Percentiles rank a stretch among this genome's conserved stretches.
Evolutionary conservation across 257 asterid species (phyloP).

Genomic region (Salvia hispanica): DNA sequence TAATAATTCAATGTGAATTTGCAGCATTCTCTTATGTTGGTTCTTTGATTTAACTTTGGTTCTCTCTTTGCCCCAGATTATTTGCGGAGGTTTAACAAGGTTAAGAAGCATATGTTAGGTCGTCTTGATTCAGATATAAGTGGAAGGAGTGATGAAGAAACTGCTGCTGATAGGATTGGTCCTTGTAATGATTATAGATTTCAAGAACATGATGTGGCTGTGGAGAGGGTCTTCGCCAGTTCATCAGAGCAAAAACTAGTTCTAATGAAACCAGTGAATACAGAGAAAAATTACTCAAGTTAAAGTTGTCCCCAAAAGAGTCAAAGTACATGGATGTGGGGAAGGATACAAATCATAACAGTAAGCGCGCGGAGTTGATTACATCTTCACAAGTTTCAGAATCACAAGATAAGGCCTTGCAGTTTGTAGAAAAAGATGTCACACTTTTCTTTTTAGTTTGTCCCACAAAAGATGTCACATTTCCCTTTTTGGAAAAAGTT

Average conservation of each 20-base stretch:
- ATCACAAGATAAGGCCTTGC: constrained; percentile 53
- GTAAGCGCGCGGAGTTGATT: constrained; percentile 30
- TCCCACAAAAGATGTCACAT: too few species aligned
- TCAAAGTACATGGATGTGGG: constrained; percentile 28
- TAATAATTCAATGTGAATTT: constrained; percentile 12
- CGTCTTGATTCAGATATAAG: constrained; percentile 38
- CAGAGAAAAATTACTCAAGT: constrained; percentile 31
- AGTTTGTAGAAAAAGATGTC: constrained; percentile 66
- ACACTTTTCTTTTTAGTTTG: too few species aligned
- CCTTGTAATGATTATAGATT: constrained; percentile 21
- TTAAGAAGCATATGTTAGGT: constrained; percentile 11
- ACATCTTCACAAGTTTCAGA: constrained; percentile 56
- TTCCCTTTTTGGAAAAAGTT: too few species aligned
- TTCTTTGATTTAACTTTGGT: constrained; percentile 18
- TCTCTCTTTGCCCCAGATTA: constrained; percentile 39
- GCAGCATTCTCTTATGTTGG: constrained; percentile 12
- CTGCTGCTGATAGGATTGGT: constrained; percentile 27
- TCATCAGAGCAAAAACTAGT: constrained; percentile 33
- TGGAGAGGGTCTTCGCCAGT: constrained; percentile 30
- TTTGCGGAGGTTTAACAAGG: constrained; percentile 40
- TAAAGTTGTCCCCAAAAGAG: constrained; percentile 29
- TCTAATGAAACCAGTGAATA: background rate
- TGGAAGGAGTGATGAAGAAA: constrained; percentile 30
- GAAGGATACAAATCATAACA: constrained; percentile 34
- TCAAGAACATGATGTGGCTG: constrained; percentile 26